phyloP scores from a whole-genome alignment of 2,329 filamentous ascomycete genomes.

The Talaromyces sp. region DNA sequence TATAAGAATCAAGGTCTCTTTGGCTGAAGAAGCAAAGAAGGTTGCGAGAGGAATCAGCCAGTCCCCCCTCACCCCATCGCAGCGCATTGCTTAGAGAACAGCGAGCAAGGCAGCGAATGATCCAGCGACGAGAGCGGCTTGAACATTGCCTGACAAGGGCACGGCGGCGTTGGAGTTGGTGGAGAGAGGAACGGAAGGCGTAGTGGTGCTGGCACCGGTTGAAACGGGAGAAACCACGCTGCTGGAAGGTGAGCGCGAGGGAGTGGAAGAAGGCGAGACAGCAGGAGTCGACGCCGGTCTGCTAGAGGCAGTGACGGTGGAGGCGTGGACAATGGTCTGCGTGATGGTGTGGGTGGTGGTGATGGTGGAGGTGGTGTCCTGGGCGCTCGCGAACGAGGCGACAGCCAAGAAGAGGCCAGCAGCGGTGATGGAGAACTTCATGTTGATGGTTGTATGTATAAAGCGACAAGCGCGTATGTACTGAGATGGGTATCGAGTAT shows the following conservation, averaged over 20 bases:
- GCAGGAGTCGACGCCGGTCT: conserved; percentile 14
- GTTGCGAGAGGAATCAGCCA: neutral
- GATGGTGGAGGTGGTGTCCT: conserved; percentile 37
- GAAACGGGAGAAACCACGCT: conserved; percentile 22
- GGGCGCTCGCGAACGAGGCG: conserved; percentile 30
- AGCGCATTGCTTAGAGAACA: conserved; percentile 30
- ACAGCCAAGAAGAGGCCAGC: conserved; percentile 34
- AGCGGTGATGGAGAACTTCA: conserved; percentile 38
- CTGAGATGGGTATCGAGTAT: neutral
- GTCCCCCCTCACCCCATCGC: neutral
- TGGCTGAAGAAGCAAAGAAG: conserved; percentile 4
- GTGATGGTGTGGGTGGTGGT: conserved; percentile 37
- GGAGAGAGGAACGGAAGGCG: neutral
- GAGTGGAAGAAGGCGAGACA: conserved; percentile 23
- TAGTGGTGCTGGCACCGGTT: neutral
- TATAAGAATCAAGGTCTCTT: conserved; percentile 1
- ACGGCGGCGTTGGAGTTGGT: conserved; percentile 23
- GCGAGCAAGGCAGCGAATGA: conserved; percentile 41
- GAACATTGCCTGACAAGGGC: conserved; percentile 25
- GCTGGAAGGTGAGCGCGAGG: conserved; percentile 24
- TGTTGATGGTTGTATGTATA: conserved; percentile 25
- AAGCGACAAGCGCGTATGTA: conserved; percentile 13
- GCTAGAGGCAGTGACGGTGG: conserved; percentile 18
- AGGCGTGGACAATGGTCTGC: conserved; percentile 45
- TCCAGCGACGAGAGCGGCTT: conserved; percentile 37